These are phyloP conservation scores for Coemansia sp. DNA, from an alignment of 192 early-diverging fungal genomes.

Conservation along the genomic window DNA sequence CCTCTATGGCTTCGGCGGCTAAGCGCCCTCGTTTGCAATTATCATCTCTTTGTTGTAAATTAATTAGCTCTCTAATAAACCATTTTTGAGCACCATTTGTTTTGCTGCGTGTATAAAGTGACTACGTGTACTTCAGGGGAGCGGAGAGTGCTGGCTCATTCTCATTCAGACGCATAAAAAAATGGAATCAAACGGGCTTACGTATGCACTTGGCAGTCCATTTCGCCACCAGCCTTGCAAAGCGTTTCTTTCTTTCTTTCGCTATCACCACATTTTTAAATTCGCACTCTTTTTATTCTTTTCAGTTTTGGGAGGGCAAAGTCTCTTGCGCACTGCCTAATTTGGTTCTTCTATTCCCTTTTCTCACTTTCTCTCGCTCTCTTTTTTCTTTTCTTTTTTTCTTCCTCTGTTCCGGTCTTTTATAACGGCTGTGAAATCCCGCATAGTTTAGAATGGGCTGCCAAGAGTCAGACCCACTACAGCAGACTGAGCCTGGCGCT, in stretches of 20 bases:
- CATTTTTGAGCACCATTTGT: constrained; percentile 3
- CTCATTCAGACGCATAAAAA: no score
- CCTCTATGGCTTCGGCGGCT: constrained; percentile 86
- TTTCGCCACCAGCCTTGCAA: background rate
- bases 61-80: constrained; percentile 13
- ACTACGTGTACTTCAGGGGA: background rate
- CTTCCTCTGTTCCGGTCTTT: background rate
- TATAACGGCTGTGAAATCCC: background rate
- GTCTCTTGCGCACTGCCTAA: background rate
- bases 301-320: background rate
- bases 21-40: constrained; percentile 39
- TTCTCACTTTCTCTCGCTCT: background rate
- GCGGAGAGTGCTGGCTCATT: background rate
- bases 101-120: background rate
- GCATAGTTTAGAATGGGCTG: background rate
- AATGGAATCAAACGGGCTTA: no score
- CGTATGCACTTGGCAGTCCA: no score
- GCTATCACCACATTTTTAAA: background rate
- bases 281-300: background rate
- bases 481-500: background rate
- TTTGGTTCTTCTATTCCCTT: background rate
- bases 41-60: constrained; percentile 25
- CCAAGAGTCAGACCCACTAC: constrained; percentile 3
- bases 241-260: constrained; percentile 12
- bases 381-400: background rate